A percentile compares a stretch with the other conserved stretches of the same genome.
Conservation (phyloP, 2,329 filamentous ascomycete genomes). For the Beauveria caledonica region DNA sequence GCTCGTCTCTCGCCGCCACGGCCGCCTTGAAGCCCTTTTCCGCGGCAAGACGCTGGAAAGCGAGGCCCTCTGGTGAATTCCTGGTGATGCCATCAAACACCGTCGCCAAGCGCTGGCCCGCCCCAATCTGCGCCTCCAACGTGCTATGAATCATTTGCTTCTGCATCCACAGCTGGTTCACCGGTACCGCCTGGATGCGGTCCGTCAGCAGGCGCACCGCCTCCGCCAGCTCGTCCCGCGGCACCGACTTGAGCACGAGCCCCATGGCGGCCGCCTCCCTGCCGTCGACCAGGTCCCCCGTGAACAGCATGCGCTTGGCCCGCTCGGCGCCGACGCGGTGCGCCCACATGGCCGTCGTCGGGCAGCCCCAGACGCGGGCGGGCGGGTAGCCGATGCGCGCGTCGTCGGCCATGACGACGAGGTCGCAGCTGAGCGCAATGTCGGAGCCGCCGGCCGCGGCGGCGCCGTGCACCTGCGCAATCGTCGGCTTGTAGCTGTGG, state of each 20-base stretch:
- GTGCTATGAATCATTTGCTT: slow-evolving; percentile 12
- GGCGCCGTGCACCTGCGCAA: slow-evolving; percentile 14
- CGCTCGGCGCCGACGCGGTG: slow-evolving; percentile 12
- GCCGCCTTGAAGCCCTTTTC: slow-evolving; percentile 12
- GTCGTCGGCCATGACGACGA: slow-evolving; percentile 3
- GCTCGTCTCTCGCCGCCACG: slow-evolving; percentile 8
- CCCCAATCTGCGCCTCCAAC: slow-evolving; percentile 10
- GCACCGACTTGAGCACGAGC: slow-evolving; percentile 13
- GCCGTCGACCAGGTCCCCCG: slow-evolving; percentile 13
- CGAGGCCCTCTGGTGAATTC: slow-evolving; percentile 14
- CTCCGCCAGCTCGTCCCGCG: slow-evolving; percentile 10
- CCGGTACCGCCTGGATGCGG: slow-evolving; percentile 5
- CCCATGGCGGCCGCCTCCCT: slow-evolving; percentile 14
- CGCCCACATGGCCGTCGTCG: slow-evolving; percentile 14
- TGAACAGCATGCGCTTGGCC: slow-evolving; percentile 13
- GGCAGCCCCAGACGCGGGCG: slow-evolving; percentile 12
- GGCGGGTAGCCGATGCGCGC: slow-evolving; percentile 13
- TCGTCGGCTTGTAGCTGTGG: slow-evolving; percentile 14
- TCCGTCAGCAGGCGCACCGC: slow-evolving; percentile 10
- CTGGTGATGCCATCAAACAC: slow-evolving; percentile 15
- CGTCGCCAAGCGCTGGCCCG: slow-evolving; percentile 12
- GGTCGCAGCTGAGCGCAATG: slow-evolving; percentile 14
- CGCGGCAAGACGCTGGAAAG: slow-evolving; percentile 9
- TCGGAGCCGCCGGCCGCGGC: slow-evolving; percentile 13
- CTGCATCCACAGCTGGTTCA: no score